phyloP scores from a whole-genome alignment of 2,329 filamentous ascomycete species.

The Pseudogymnoascus destructans region DNA sequence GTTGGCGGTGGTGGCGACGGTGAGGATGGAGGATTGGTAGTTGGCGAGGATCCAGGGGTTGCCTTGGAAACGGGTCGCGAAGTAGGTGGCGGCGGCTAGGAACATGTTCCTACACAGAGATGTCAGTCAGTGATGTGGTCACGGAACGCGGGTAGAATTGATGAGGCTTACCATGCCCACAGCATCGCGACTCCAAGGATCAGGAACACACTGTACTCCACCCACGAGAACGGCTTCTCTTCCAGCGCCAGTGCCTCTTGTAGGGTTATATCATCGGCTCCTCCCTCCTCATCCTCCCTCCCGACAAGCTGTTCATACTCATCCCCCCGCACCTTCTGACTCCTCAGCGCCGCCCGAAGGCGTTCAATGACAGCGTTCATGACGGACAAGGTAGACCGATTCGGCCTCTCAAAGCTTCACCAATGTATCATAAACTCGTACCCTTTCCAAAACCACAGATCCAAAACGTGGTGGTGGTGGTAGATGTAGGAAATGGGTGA shows the following conservation, averaged over 20 bases:
- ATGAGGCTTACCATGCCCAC: constrained; percentile 73
- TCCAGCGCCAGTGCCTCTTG: constrained; percentile 12
- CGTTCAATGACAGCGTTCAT: constrained; percentile 27
- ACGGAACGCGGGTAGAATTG: constrained; percentile 11
- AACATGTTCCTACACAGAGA: constrained; percentile 76
- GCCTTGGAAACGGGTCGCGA: constrained; percentile 64
- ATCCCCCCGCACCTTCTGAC: constrained; percentile 20
- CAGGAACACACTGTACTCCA: constrained; percentile 76
- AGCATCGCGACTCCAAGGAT: constrained; percentile 86
- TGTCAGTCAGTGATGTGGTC: not conserved
- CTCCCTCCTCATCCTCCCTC: constrained; percentile 17
- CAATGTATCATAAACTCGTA: not conserved
- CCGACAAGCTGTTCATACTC: constrained; percentile 28
- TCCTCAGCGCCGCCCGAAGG: constrained; percentile 28
- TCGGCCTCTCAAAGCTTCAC: not conserved
- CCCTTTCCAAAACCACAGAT: not conserved
- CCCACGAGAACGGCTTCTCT: constrained; percentile 58
- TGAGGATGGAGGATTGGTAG: constrained; percentile 83
- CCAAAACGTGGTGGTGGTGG: not conserved
- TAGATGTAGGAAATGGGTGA: not conserved
- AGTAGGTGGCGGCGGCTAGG: constrained; percentile 86
- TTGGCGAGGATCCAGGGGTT: constrained; percentile 60
- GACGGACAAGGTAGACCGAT: not conserved
- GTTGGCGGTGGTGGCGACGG: constrained; percentile 75
- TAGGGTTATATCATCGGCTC: constrained; percentile 20